Evolutionary conservation across 192 early-diverging fungal species (phyloP).

Genomic region (Coemansia sp.): DNA sequence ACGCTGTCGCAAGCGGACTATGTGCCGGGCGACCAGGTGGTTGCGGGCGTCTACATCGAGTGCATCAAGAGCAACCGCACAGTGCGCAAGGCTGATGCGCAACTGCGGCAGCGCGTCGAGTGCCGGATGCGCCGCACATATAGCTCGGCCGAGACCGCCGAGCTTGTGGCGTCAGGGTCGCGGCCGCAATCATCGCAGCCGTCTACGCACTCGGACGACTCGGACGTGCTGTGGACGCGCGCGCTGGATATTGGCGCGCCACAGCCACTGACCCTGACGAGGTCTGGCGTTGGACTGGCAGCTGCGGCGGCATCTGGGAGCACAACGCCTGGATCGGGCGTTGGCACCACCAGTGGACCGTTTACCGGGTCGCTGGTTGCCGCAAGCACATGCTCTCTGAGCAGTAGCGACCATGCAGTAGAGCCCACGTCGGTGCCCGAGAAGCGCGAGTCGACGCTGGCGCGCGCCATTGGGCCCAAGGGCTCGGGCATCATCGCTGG

Average conservation of each 20-base stretch:
- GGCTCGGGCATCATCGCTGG: slow-evolving; percentile 24
- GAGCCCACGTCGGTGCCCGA: neutral
- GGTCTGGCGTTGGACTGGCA: slow-evolving; percentile 30
- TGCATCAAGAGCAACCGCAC: slow-evolving; percentile 35
- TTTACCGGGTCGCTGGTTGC: slow-evolving; percentile 2
- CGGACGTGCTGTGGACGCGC: slow-evolving; percentile 53
- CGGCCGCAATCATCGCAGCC: slow-evolving; percentile 44
- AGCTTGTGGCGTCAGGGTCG: slow-evolving; percentile 18
- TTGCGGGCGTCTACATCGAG: slow-evolving; percentile 54
- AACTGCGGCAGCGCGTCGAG: slow-evolving; percentile 51
- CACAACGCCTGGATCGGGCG: neutral
- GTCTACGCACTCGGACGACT: slow-evolving; percentile 36
- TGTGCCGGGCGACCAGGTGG: slow-evolving; percentile 48
- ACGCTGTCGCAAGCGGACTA: slow-evolving; percentile 52
- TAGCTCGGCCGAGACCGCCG: slow-evolving; percentile 45
- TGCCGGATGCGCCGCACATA: slow-evolving; percentile 52
- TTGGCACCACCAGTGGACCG: neutral
- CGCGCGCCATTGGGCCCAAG: slow-evolving; percentile 24
- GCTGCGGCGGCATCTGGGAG: slow-evolving; percentile 5
- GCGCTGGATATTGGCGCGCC: slow-evolving; percentile 25
- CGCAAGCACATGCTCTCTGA: neutral
- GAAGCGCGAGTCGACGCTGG: slow-evolving; percentile 18
- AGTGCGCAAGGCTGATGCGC: slow-evolving; percentile 45
- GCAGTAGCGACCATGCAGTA: neutral
- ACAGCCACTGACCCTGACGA: slow-evolving; percentile 37